phyloP scores from a whole-genome alignment of 169 alveolate species.

The Theileria orientalis region DNA sequence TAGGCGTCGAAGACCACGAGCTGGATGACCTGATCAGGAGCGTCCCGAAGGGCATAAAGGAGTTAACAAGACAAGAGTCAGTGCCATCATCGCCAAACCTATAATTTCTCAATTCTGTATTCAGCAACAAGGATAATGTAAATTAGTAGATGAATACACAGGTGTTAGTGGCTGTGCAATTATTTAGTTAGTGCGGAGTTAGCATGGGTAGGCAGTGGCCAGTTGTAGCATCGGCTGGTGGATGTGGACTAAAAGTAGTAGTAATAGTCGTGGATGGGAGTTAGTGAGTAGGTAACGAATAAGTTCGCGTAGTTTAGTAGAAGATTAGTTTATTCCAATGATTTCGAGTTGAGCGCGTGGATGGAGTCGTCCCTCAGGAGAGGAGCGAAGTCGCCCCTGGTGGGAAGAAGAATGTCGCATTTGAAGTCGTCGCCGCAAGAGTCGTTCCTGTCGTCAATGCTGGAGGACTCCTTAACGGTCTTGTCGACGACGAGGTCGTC shows the following conservation, averaged over 20 bases:
- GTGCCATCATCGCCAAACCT: too few relatives aligned
- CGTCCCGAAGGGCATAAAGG: constrained; percentile 48
- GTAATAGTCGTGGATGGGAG: too few relatives aligned
- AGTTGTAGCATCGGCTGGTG: too few relatives aligned
- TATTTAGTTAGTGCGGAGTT: too few relatives aligned
- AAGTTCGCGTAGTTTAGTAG: too few relatives aligned
- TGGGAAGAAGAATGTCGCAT: constrained; percentile 16
- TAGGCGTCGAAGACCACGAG: constrained; percentile 19
- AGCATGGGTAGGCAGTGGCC: too few relatives aligned
- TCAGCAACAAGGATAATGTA: too few relatives aligned
- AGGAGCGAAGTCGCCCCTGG: constrained; percentile 16
- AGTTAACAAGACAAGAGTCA: background rate
- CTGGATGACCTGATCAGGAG: constrained; percentile 20
- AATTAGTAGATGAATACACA: too few relatives aligned
- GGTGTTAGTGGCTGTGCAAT: too few relatives aligned
- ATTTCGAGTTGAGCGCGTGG: constrained; percentile 4
- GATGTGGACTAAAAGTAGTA: too few relatives aligned
- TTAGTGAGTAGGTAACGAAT: too few relatives aligned
- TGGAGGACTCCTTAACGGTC: background rate
- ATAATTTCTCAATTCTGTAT: too few relatives aligned
- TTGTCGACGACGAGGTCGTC: background rate
- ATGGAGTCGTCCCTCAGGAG: constrained; percentile 31
- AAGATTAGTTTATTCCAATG: background rate
- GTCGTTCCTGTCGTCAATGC: background rate
- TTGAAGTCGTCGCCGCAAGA: background rate